phyloP scores from a whole-genome alignment of 495 filamentous ascomycete genomes.

The Neurospora pannonica region DNA sequence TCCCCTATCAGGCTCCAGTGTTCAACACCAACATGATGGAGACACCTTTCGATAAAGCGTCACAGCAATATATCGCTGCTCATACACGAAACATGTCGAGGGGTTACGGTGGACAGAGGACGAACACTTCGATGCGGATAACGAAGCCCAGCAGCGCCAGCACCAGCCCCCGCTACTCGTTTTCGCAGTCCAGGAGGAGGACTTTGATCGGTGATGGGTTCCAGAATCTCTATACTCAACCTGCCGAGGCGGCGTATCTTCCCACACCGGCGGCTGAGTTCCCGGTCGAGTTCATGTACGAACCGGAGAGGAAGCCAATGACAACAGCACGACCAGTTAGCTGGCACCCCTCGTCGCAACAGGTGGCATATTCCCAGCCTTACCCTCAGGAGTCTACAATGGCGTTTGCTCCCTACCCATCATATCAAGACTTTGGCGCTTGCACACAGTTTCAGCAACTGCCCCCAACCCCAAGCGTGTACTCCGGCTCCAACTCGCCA shows the following conservation, averaged over 20 bases:
- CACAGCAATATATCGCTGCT: constrained; percentile 8
- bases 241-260: constrained; percentile 25
- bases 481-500: constrained; percentile 40
- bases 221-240: constrained; percentile 25
- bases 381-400: constrained; percentile 21
- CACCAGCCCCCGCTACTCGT: constrained; percentile 54
- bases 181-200: constrained; percentile 40
- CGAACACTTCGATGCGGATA: constrained; percentile 41
- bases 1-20: not conserved
- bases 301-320: constrained; percentile 21
- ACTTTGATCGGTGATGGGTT: constrained; percentile 45
- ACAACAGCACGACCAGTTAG: constrained; percentile 50
- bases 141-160: constrained; percentile 59
- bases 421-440: constrained; percentile 27
- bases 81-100: constrained; percentile 33
- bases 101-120: constrained; percentile 29
- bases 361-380: constrained; percentile 17
- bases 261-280: constrained; percentile 19
- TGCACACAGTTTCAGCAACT: constrained; percentile 29
- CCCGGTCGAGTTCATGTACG: constrained; percentile 21
- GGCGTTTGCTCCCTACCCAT: constrained; percentile 15
- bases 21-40: constrained; percentile 17
- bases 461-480: constrained; percentile 30
- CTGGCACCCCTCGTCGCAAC: constrained; percentile 55
- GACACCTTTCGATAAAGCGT: constrained; percentile 12